Evolutionary conservation across 176 grass and related monocot species (phyloP).

Genomic region (Chloris gayana): DNA sequence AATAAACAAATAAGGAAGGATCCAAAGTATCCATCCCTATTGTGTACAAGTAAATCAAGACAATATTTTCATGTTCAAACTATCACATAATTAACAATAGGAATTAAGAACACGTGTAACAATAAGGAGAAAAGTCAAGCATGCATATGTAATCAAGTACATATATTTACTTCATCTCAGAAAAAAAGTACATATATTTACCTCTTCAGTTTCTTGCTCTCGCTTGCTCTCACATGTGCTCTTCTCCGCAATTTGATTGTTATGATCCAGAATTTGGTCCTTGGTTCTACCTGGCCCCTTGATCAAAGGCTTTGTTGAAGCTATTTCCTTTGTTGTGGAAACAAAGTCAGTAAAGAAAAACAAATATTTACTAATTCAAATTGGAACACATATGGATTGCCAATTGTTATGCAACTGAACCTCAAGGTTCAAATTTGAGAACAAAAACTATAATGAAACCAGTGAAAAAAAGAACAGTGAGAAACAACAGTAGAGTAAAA

Average conservation of each 20-base stretch:
- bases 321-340: slow-evolving; percentile 63
- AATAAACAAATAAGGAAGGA: background rate
- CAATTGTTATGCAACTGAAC: background rate
- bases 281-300: background rate
- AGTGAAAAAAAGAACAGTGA: background rate
- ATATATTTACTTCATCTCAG: too few species aligned
- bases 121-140: background rate
- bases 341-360: slow-evolving; percentile 22
- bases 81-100: background rate
- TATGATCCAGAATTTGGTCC: too few species aligned
- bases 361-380: slow-evolving; percentile 9
- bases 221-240: too few species aligned
- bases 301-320: slow-evolving; percentile 24
- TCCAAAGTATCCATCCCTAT: background rate
- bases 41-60: background rate
- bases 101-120: background rate
- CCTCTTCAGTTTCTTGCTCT: slow-evolving; percentile 62
- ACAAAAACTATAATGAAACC: background rate
- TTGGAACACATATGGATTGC: background rate
- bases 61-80: background rate
- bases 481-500: background rate
- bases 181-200: slow-evolving; percentile 34
- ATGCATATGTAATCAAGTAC: slow-evolving; percentile 11
- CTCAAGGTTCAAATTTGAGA: background rate
- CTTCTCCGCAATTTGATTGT: too few species aligned